Evolutionary conservation across 2,329 filamentous ascomycete genomes (phyloP).

Genomic region (Microsporum canis): DNA sequence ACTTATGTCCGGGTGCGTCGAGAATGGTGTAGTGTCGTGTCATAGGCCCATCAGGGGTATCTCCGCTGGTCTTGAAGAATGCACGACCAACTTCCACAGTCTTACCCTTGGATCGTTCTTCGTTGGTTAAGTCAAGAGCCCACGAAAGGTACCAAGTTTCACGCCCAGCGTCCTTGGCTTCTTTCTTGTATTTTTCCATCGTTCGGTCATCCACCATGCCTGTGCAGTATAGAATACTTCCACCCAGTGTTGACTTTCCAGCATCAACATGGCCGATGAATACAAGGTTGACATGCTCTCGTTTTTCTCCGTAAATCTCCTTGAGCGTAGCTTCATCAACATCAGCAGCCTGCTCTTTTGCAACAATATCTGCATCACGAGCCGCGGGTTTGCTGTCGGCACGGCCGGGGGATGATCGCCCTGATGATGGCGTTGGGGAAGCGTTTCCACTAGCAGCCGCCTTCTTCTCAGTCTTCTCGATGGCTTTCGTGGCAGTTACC

Average conservation of each 20-base stretch:
- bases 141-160: conserved; percentile 99
- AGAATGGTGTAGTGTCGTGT: conserved; percentile 94
- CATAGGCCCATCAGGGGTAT: conserved; percentile 41
- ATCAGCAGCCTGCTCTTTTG: conserved; percentile 68
- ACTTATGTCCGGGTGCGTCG: conserved; percentile 95
- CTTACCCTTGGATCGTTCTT: conserved; percentile 92
- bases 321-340: conserved; percentile 76
- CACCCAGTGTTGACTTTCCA: conserved; percentile 91
- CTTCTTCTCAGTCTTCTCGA: conserved; percentile 76
- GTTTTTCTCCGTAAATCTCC: conserved; percentile 83
- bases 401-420: conserved; percentile 63
- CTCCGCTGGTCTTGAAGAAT: conserved; percentile 68
- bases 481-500: conserved; percentile 74
- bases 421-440: conserved; percentile 71
- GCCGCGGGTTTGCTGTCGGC: conserved; percentile 46
- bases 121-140: conserved; percentile 93
- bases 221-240: conserved; percentile 81
- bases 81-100: conserved; percentile 94
- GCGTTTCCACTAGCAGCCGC: conserved; percentile 55
- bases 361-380: conserved; percentile 70
- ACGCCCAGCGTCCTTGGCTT: conserved; percentile 89
- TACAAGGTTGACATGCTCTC: conserved; percentile 77
- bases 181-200: conserved; percentile 93
- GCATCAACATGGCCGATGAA: conserved; percentile 98
- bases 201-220: conserved; percentile 99